A percentile compares a stretch with the other conserved stretches of the same genome.
phyloP scores from a whole-genome alignment of 2,329 filamentous ascomycete species.

The Dothideomycetidae sp. region DNA sequence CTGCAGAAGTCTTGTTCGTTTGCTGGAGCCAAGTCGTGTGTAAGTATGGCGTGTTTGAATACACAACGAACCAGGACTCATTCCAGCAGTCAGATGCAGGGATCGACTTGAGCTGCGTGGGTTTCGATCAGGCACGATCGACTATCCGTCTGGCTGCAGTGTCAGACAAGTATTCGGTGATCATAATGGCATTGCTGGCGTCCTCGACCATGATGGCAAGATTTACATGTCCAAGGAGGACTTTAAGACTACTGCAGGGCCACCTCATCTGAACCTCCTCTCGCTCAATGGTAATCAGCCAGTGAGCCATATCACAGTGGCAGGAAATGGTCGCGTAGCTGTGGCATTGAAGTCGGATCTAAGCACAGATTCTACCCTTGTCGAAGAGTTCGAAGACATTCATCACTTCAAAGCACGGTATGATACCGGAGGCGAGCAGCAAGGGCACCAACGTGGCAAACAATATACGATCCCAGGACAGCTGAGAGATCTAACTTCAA shows the following conservation, averaged over 20 bases:
- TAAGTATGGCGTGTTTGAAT: constrained; percentile 9
- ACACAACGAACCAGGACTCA: constrained; percentile 11
- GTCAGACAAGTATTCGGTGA: constrained; percentile 16
- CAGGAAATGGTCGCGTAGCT: constrained; percentile 19
- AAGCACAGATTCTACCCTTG: constrained; percentile 15
- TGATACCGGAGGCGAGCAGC: constrained; percentile 14
- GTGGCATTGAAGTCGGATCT: constrained; percentile 18
- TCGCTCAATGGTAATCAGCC: constrained; percentile 12
- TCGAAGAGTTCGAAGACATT: constrained; percentile 18
- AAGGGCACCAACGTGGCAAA: constrained; percentile 13
- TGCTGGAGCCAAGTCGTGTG: constrained; percentile 22
- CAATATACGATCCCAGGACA: constrained; percentile 19
- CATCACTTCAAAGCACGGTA: constrained; percentile 18
- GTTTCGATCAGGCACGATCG: constrained; percentile 11
- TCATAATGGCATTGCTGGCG: constrained; percentile 20
- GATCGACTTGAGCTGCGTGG: constrained; percentile 5
- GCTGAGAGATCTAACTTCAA: constrained; percentile 22
- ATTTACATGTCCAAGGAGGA: constrained; percentile 13
- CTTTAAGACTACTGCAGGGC: neutral
- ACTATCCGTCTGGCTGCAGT: constrained; percentile 1
- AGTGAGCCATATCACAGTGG: constrained; percentile 17
- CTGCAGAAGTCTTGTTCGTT: constrained; percentile 16
- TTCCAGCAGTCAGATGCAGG: constrained; percentile 2
- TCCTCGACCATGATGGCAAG: constrained; percentile 16
- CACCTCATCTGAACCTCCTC: constrained; percentile 1